Conservation (phyloP, 225 moss, liverwort and hornwort genomes). For the Physcomitrellopsis africana region DNA sequence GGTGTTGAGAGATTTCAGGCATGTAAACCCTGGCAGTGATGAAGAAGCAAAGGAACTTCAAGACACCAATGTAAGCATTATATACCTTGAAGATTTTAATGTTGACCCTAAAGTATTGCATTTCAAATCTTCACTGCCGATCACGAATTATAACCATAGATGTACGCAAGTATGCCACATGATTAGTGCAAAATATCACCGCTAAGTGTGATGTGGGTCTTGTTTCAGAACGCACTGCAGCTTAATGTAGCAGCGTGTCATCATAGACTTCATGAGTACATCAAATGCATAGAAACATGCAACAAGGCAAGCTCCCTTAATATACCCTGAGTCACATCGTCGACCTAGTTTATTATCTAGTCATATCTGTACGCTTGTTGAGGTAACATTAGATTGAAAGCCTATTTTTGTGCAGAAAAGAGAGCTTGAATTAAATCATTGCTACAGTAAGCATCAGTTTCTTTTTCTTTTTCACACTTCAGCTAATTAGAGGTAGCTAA, state of each 20-base stretch:
- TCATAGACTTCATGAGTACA: conserved; percentile 73
- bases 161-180: conserved; percentile 5
- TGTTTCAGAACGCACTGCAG: conserved; percentile 75
- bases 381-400: conserved; percentile 22
- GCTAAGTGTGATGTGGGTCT: conserved; percentile 34
- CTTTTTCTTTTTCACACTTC: conserved; percentile 1
- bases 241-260: conserved; percentile 93
- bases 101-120: conserved; percentile 1
- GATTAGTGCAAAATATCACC: conserved; percentile 1
- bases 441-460: conserved; percentile 1
- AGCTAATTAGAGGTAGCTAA: conserved; percentile 14
- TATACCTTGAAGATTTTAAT: not conserved
- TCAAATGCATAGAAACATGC: conserved; percentile 84
- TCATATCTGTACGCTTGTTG: conserved; percentile 15
- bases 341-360: conserved; percentile 22
- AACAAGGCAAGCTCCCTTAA: conserved; percentile 67
- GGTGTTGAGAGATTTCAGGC: conserved; percentile 94
- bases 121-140: not conserved
- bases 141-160: conserved; percentile 1
- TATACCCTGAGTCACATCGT: conserved; percentile 23
- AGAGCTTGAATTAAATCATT: not conserved
- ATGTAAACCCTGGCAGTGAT: conserved; percentile 91
- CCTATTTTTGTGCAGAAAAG: not conserved
- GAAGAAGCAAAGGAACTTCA: conserved; percentile 77
- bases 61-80: conserved; percentile 61